These are phyloP conservation scores for Cephaloascus fragrans DNA, from an alignment of 805 yeast genomes.

Conservation along the genomic window DNA sequence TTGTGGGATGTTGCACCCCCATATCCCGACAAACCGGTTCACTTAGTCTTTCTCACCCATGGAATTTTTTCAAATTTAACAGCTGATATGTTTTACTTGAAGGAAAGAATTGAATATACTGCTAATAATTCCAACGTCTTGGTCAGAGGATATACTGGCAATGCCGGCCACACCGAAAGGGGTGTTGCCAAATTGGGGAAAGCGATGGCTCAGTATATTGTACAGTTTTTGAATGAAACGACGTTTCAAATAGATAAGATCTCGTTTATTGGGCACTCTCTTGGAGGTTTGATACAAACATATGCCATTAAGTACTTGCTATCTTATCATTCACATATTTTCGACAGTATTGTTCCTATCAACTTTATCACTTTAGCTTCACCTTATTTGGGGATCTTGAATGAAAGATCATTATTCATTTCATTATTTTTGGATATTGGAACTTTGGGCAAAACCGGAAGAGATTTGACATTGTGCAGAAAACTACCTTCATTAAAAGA, in stretches of 20 bases:
- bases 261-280: constrained; percentile 33
- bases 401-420: constrained; percentile 27
- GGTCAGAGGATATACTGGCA: constrained; percentile 26
- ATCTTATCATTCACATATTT: constrained; percentile 5
- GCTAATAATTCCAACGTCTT: constrained; percentile 20
- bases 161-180: constrained; percentile 31
- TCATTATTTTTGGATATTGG: constrained; percentile 33
- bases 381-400: constrained; percentile 30
- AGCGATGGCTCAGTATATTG: constrained; percentile 11
- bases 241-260: constrained; percentile 14
- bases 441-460: constrained; percentile 33
- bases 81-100: constrained; percentile 32
- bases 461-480: constrained; percentile 30
- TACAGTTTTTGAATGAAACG: constrained; percentile 1
- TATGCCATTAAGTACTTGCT: constrained; percentile 25
- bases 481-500: constrained; percentile 16
- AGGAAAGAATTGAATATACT: constrained; percentile 18
- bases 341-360: constrained; percentile 20
- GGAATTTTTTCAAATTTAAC: constrained; percentile 32
- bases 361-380: constrained; percentile 30
- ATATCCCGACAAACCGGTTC: constrained; percentile 19
- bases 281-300: constrained; percentile 33
- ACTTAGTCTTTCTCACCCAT: constrained; percentile 31
- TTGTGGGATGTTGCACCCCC: constrained; percentile 22
- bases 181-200: constrained; percentile 28